phyloP scores from a whole-genome alignment of 257 asterid species.

The Przewalskia tangutica region DNA sequence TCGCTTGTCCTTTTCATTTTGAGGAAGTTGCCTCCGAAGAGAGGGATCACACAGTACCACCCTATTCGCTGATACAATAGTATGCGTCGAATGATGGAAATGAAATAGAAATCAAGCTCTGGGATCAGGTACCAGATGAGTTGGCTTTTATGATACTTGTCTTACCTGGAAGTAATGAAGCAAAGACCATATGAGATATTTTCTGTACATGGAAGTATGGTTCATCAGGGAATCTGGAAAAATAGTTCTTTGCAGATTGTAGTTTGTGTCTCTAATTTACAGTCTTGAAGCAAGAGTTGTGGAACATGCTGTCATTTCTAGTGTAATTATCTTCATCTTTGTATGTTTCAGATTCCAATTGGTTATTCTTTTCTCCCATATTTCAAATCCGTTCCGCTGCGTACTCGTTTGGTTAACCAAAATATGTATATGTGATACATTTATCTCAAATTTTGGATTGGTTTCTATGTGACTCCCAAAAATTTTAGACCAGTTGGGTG shows the following conservation, averaged over 20 bases:
- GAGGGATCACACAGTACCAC: constrained; percentile 84
- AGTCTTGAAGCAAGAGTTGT: neutral
- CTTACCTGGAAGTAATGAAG: neutral
- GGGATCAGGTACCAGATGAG: constrained; percentile 1
- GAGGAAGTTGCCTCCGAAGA: constrained; percentile 94
- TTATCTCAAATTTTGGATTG: neutral
- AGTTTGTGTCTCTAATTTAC: neutral
- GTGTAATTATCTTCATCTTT: neutral
- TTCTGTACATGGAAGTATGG: neutral
- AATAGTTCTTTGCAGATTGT: neutral
- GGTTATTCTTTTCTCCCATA: neutral
- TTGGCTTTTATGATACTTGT: constrained; percentile 8
- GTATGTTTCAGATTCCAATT: neutral
- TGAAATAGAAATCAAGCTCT: constrained; percentile 2
- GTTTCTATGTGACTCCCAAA: neutral
- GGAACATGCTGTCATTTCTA: neutral
- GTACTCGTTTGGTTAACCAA: neutral
- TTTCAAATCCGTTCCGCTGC: neutral
- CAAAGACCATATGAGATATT: neutral
- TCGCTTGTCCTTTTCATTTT: constrained; percentile 86
- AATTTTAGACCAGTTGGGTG: neutral
- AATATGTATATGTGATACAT: neutral
- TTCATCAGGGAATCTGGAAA: neutral
- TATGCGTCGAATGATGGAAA: neutral
- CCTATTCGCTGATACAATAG: constrained; percentile 52